Evolutionary conservation across 2,329 filamentous ascomycete genomes (phyloP).

Genomic region (Aschersonia sp.): DNA sequence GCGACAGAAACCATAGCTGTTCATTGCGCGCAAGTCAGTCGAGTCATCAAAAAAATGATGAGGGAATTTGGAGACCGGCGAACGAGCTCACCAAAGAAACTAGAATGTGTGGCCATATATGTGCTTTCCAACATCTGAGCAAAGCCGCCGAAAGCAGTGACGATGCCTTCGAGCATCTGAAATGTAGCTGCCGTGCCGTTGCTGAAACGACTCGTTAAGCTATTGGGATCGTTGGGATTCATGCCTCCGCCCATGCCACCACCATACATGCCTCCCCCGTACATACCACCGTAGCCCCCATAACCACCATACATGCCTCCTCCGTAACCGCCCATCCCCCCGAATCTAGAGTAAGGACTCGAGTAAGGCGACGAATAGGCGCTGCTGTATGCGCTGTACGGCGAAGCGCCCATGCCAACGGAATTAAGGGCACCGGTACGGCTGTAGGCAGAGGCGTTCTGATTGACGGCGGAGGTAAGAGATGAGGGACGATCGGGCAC

Average conservation of each 20-base stretch:
- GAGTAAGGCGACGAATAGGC: constrained; percentile 25
- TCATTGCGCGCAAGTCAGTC: not conserved
- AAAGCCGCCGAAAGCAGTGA: constrained; percentile 92
- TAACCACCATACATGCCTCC: constrained; percentile 30
- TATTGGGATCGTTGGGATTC: constrained; percentile 72
- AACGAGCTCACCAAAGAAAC: constrained; percentile 70
- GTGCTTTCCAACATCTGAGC: constrained; percentile 99
- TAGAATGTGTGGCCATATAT: constrained; percentile 98
- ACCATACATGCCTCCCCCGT: constrained; percentile 23
- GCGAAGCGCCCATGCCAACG: constrained; percentile 30
- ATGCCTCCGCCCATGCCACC: constrained; percentile 16
- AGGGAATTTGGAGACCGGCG: not conserved
- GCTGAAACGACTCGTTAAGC: constrained; percentile 86
- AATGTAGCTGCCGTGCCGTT: constrained; percentile 95
- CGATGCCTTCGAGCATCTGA: constrained; percentile 94
- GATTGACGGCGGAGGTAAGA: constrained; percentile 67
- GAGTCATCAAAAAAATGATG: no score
- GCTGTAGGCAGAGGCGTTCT: constrained; percentile 76
- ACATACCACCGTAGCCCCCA: constrained; percentile 22
- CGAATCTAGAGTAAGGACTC: constrained; percentile 31
- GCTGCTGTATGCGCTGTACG: constrained; percentile 27
- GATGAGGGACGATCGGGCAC: constrained; percentile 71
- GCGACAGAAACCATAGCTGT: constrained; percentile 95
- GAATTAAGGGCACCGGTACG: constrained; percentile 24
- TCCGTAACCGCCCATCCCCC: constrained; percentile 21